These are phyloP conservation scores for Vickermania spadyakhi DNA, from an alignment of 208 protist species.

Conservation along the genomic window DNA sequence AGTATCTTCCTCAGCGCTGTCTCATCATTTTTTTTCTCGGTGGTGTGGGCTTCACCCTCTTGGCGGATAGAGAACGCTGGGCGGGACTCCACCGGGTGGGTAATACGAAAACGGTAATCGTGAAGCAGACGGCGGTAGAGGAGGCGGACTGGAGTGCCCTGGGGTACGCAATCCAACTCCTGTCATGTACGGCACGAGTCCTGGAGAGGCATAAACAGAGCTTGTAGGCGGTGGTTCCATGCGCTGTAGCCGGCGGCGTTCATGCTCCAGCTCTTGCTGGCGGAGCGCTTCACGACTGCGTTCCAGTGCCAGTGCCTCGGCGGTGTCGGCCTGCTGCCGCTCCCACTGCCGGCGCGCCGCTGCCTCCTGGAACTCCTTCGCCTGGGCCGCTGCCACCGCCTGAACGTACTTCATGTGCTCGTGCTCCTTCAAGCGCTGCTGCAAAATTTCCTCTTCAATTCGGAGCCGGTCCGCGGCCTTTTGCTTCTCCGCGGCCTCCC, in stretches of 20 bases:
- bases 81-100: too few species aligned
- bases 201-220: too few species aligned
- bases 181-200: too few species aligned
- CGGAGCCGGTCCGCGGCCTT: constrained; percentile 54
- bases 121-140: too few species aligned
- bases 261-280: constrained; percentile 38
- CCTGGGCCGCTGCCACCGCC: not conserved
- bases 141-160: too few species aligned
- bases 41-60: too few species aligned
- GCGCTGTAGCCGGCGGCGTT: constrained; percentile 14
- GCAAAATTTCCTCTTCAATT: constrained; percentile 55
- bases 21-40: too few species aligned
- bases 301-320: constrained; percentile 6
- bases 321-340: constrained; percentile 8
- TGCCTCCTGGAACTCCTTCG: not conserved
- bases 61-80: too few species aligned
- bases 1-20: too few species aligned
- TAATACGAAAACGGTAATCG: too few species aligned
- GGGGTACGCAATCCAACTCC: too few species aligned
- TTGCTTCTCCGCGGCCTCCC: constrained; percentile 23
- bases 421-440: constrained; percentile 31
- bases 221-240: constrained; percentile 5
- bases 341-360: constrained; percentile 8
- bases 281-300: constrained; percentile 30
- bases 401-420: constrained; percentile 2